Conservation (phyloP, 495 filamentous ascomycete genomes). For the Penicillium robsamsonii region DNA sequence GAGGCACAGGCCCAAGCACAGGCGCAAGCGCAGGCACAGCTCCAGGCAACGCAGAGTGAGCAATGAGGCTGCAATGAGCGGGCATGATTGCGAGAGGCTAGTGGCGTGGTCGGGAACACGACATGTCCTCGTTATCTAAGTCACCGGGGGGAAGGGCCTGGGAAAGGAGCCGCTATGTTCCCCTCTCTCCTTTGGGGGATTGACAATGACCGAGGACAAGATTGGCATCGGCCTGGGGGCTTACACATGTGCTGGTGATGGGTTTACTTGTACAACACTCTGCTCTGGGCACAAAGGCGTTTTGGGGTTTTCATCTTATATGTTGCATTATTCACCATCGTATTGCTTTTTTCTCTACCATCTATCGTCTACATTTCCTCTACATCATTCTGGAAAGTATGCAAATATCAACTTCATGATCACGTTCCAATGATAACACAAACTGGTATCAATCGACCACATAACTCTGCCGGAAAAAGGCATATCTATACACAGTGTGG, state of each 20-base stretch:
- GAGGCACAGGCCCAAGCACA: slow-evolving; percentile 47
- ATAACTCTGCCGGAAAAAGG: background rate
- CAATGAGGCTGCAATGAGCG: background rate
- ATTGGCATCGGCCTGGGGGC: slow-evolving; percentile 10
- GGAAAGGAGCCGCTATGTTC: too few relatives aligned
- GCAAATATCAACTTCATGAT: slow-evolving; percentile 13
- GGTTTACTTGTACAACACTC: slow-evolving; percentile 35
- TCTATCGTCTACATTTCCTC: slow-evolving; percentile 15
- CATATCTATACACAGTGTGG: slow-evolving; percentile 6
- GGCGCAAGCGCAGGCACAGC: slow-evolving; percentile 21
- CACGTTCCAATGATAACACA: slow-evolving; percentile 11
- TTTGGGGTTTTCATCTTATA: slow-evolving; percentile 15
- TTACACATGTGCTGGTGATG: slow-evolving; percentile 21
- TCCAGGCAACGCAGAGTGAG: slow-evolving; percentile 17
- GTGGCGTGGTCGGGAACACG: background rate
- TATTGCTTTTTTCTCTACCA: slow-evolving; percentile 2
- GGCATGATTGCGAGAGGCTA: background rate
- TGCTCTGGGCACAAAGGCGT: slow-evolving; percentile 39
- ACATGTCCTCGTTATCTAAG: background rate
- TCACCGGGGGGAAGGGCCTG: background rate
- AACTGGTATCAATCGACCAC: slow-evolving; percentile 1
- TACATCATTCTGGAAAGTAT: slow-evolving; percentile 8
- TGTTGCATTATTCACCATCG: background rate
- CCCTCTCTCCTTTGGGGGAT: background rate
- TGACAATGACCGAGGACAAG: background rate